Conservation (phyloP, 169 alveolate species). For the Besnoitia besnoiti region DNA sequence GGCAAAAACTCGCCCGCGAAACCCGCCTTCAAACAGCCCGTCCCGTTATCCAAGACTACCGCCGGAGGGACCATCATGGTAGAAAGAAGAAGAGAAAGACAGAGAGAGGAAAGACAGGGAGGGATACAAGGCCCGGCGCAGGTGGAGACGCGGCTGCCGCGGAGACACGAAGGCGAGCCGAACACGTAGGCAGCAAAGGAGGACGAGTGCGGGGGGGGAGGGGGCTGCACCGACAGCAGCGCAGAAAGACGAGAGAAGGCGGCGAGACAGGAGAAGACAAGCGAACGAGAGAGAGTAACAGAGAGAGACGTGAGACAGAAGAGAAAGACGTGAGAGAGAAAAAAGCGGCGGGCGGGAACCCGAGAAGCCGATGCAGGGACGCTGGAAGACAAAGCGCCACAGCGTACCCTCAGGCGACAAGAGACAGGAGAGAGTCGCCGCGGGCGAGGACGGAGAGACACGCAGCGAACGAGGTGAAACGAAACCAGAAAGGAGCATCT, state of each 20-base stretch:
- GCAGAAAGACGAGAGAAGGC: not conserved
- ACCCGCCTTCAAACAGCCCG: conserved; percentile 86
- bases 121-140: not conserved
- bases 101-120: not conserved
- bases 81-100: not conserved
- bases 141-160: not conserved
- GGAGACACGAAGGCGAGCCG: not conserved
- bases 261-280: not conserved
- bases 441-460: too few relatives aligned
- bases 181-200: not conserved
- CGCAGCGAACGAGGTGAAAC: too few relatives aligned
- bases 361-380: too few relatives aligned
- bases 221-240: not conserved
- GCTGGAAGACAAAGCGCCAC: too few relatives aligned
- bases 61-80: not conserved
- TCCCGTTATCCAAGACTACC: conserved; percentile 85
- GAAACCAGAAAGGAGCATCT: too few relatives aligned
- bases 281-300: not conserved
- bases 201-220: not conserved
- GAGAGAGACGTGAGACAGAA: not conserved
- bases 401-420: too few relatives aligned
- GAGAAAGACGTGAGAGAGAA: not conserved
- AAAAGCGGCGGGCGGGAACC: too few relatives aligned
- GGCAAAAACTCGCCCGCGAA: conserved; percentile 80
- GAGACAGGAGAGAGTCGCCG: too few relatives aligned